Evolutionary conservation across 2,329 filamentous ascomycete genomes (phyloP).

Genomic region (Hypoxylon rubiginosum): DNA sequence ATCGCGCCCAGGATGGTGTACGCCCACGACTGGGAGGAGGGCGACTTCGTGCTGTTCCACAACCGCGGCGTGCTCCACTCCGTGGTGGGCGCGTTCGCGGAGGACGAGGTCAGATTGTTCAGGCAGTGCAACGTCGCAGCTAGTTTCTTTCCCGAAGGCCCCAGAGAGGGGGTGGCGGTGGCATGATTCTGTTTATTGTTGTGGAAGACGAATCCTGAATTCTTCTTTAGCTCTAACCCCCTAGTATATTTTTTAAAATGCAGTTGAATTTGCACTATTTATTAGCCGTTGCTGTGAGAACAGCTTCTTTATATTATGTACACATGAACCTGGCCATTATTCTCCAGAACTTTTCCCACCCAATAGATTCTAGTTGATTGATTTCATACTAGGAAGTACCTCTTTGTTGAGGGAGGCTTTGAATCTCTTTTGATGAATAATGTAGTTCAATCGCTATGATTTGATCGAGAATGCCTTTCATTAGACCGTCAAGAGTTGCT

Average conservation of each 20-base stretch:
- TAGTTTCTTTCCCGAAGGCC: conserved; percentile 68
- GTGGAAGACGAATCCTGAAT: too few species aligned
- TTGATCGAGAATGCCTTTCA: not conserved
- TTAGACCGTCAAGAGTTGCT: conserved; percentile 53
- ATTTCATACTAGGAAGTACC: not conserved
- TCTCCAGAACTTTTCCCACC: not conserved
- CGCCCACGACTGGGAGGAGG: conserved; percentile 81
- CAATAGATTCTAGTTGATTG: not conserved
- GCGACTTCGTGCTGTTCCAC: conserved; percentile 83
- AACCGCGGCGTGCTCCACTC: conserved; percentile 82
- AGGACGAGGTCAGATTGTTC: conserved; percentile 81
- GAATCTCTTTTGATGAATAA: not conserved
- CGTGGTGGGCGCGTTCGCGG: conserved; percentile 80
- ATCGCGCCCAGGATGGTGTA: conserved; percentile 79
- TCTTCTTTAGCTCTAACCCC: too few species aligned
- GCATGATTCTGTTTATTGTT: not conserved
- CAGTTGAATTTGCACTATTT: too few species aligned
- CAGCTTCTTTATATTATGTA: not conserved
- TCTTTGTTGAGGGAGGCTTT: not conserved
- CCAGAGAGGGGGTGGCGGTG: conserved; percentile 40
- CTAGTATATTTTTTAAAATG: not conserved
- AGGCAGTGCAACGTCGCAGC: conserved; percentile 85
- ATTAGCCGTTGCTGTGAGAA: not conserved
- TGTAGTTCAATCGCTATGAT: not conserved
- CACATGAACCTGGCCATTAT: not conserved